Conservation (phyloP, 2,329 filamentous ascomycete species). For the Podosphaera fusca region DNA sequence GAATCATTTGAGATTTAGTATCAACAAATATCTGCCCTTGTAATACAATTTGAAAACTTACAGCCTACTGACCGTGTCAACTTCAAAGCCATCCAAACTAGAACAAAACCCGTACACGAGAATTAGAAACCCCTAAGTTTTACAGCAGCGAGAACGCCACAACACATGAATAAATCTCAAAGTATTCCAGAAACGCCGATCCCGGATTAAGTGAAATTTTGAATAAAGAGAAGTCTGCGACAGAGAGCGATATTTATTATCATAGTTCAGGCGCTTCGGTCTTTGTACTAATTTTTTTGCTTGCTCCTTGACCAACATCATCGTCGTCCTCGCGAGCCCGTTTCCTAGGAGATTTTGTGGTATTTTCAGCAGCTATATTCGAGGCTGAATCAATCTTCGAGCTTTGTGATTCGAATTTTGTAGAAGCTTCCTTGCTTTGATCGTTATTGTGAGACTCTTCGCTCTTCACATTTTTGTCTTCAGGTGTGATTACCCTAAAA, state of each 20-base stretch:
- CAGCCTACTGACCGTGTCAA: too few species aligned
- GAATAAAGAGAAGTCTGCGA: too few species aligned
- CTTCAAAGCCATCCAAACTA: too few species aligned
- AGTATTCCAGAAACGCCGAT: too few species aligned
- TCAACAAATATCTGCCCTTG: too few species aligned
- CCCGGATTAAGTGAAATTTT: too few species aligned
- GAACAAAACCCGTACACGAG: too few species aligned
- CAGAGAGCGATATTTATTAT: background rate
- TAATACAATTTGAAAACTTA: too few species aligned
- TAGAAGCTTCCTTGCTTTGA: background rate
- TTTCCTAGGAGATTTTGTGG: slow-evolving; percentile 12
- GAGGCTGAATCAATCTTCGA: background rate
- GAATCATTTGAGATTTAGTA: too few species aligned
- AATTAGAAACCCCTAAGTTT: too few species aligned
- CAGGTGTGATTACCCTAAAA: slow-evolving; percentile 3
- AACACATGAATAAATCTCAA: too few species aligned
- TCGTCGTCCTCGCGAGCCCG: slow-evolving; percentile 21
- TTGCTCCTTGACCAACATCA: slow-evolving; percentile 22
- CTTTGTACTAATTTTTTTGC: slow-evolving; percentile 35
- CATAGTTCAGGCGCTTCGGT: background rate
- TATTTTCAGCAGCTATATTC: slow-evolving; percentile 2
- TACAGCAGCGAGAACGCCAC: too few species aligned
- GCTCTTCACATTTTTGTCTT: slow-evolving; percentile 1
- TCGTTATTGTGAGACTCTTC: slow-evolving; percentile 1
- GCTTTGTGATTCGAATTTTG: background rate